Evolutionary conservation across 225 moss, liverwort and hornwort genomes (phyloP), one percentile per base, ranked within the genome.

Genomic region (Straminergon stramineum): DNA sequence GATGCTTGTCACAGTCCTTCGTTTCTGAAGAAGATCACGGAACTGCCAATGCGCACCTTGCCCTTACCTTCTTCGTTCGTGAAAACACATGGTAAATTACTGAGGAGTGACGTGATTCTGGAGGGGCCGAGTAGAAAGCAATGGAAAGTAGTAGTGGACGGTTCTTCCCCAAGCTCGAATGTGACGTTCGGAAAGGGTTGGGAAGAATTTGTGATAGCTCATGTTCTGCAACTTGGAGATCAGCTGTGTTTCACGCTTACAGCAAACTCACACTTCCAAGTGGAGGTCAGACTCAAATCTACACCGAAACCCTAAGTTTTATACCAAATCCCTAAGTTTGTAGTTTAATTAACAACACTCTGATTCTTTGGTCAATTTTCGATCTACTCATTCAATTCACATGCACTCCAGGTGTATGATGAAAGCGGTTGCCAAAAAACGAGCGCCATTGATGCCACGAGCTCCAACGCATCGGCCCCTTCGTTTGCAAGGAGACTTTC

Each of bases 11-110:
- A 73, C 70, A 83, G 53, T 79, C 91, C 94, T 52, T 92, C 87
- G n/a, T 93, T 94, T 87, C 82, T 94, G 52, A 89, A 90, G 85
- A 92, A 89, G 90, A 89, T 94, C 65, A 79, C 75, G 43, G 90
- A 90, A n/a, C 83, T 89, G 89, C 79, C 89, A 32, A 89, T 92
- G 86, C 75, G n/a, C 35, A 51, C 83, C 41, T 85, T 91, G 37
- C 77, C 80, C 48, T 82, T 92, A 24, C 91, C 90, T 55, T 74
- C 85, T 6, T 90, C 87, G 26, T 91, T 94, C 48, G 90, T 90
- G 83, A 91, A 58, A 66, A 17, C 55, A 35, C 86, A 92, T 34
- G 61, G 63, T 51, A 84, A 75, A 19, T 87, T 65, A 52, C 62
- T 93, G 31, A 67, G 80, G 20, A 85, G 71, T 68, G 86, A 39